phyloP scores from a whole-genome alignment of 352 stramenopile genomes.

The Phytopythium sindhum region DNA sequence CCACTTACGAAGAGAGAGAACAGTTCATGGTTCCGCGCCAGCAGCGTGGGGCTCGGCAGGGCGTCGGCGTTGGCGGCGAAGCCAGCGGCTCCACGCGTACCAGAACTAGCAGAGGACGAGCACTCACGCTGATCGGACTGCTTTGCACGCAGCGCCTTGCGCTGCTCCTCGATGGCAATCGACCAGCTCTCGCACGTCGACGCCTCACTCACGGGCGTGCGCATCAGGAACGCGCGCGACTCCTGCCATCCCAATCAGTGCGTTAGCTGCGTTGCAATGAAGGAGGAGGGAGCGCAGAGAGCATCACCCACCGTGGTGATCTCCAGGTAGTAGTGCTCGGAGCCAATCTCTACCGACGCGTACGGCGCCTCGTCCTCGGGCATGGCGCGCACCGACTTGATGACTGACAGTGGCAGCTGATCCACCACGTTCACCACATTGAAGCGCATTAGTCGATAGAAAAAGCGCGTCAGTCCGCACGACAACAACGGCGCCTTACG shows the following conservation, averaged over 20 bases:
- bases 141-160: slow-evolving; percentile 59
- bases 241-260: slow-evolving; percentile 25
- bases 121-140: slow-evolving; percentile 55
- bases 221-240: slow-evolving; percentile 76
- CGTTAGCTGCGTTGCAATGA: not conserved
- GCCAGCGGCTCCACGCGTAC: slow-evolving; percentile 11
- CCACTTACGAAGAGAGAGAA: slow-evolving; percentile 80
- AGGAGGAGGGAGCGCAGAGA: not conserved
- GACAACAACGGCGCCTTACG: no score
- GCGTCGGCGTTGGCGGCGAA: slow-evolving; percentile 36
- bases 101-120: slow-evolving; percentile 8
- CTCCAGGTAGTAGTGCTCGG: slow-evolving; percentile 81
- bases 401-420: slow-evolving; percentile 60
- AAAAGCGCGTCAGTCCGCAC: not conserved
- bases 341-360: slow-evolving; percentile 43
- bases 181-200: slow-evolving; percentile 84
- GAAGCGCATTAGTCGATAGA: not conserved
- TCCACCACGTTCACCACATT: not conserved
- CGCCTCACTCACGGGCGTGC: slow-evolving; percentile 53
- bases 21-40: slow-evolving; percentile 74
- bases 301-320: slow-evolving; percentile 52
- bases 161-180: slow-evolving; percentile 80
- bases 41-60: slow-evolving; percentile 63
- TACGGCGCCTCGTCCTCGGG: slow-evolving; percentile 61
- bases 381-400: slow-evolving; percentile 73